Base-by-base conservation (phyloP, 441 rosid species). In the Cnidoscolus chayamansa region DNA sequence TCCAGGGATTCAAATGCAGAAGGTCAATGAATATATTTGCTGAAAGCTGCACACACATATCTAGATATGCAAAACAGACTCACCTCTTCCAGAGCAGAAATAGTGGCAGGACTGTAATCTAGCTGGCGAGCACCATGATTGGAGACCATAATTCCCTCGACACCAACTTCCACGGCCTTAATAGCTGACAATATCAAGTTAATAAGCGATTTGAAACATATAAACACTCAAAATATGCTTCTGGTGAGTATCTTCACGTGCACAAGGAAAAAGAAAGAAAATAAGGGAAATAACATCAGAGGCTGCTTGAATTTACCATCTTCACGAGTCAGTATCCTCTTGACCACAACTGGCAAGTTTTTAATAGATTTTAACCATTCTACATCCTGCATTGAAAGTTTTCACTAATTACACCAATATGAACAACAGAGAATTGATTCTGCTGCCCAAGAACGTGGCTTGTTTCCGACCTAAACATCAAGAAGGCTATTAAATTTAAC, bases 341-440 rank as follows among this genome's bases (percentile, higher is more conserved):
- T 94, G 73, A 94, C 49, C 72, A 92, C 79, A 74, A 92, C 75
- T 0, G 97, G 98, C 85, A 94, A 87, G 51, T 74, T 83, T 65
- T 96, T 88, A 31, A 88, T 83, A 55, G 96, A 91, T 81, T 79
- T 86, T 73, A 90, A 80, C 96, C 98, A 91, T 66, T 69, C 85
- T 17, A 91, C 63, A 74, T 94, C 96, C 98, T 94, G 81, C 77
- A 70, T 67, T 32, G 45, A 12, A 45, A 60, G 1, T 20, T 37
- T 3, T 43, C 51, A 55, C 16, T 30, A 2, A 1, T 20, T 6
- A 62, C n/a, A 63, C 13, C 3, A 58, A 63, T 31, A 12, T 10
- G 49, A 11, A 32, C 11, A 74, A 54, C n/a, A 45, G 0, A 0
- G 19, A 30, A 56, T 7, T 25, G 19, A 13, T 64, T 73, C 19